These are phyloP conservation scores for Nelumbo lutea DNA, from an alignment of 164 flowering plant genomes.

Conservation along the genomic window DNA sequence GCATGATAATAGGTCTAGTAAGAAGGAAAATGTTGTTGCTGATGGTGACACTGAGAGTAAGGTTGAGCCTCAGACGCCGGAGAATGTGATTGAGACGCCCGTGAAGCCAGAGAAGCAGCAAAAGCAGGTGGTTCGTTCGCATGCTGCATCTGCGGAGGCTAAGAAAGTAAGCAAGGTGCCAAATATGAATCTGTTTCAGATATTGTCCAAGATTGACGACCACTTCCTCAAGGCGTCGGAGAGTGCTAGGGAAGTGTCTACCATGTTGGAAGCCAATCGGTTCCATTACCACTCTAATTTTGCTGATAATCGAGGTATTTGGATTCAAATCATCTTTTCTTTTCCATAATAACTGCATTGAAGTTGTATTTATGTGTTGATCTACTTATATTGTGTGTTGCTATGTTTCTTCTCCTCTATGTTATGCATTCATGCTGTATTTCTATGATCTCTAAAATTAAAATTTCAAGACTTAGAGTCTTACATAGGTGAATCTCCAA, in stretches of 20 bases:
- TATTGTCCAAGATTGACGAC: conserved; percentile 61
- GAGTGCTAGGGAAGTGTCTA: conserved; percentile 75
- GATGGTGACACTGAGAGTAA: conserved; percentile 3
- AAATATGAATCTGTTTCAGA: conserved; percentile 43
- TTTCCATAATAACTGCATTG: not conserved
- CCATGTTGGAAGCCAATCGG: conserved; percentile 85
- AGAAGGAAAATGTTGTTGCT: conserved; percentile 8
- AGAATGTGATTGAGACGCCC: conserved; percentile 32
- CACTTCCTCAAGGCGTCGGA: conserved; percentile 79
- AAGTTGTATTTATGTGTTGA: no score
- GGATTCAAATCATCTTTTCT: not conserved
- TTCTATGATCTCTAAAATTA: no score
- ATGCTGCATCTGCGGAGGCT: conserved; percentile 41
- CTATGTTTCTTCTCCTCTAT: no score
- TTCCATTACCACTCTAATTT: conserved; percentile 92
- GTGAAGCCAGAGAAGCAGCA: conserved; percentile 14
- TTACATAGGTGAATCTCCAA: no score
- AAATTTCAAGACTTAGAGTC: no score
- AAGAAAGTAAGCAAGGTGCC: conserved; percentile 24
- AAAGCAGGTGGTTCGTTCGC: conserved; percentile 41
- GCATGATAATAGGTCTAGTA: conserved; percentile 9
- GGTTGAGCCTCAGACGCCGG: conserved; percentile 34
- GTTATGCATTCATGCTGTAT: no score
- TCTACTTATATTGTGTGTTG: no score
- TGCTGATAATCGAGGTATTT: conserved; percentile 71